Percentiles rank a stretch among this genome's conserved stretches.
These are phyloP conservation scores for Fusarium penzigii DNA, from an alignment of 2,329 filamentous ascomycete genomes.

Conservation along the genomic window DNA sequence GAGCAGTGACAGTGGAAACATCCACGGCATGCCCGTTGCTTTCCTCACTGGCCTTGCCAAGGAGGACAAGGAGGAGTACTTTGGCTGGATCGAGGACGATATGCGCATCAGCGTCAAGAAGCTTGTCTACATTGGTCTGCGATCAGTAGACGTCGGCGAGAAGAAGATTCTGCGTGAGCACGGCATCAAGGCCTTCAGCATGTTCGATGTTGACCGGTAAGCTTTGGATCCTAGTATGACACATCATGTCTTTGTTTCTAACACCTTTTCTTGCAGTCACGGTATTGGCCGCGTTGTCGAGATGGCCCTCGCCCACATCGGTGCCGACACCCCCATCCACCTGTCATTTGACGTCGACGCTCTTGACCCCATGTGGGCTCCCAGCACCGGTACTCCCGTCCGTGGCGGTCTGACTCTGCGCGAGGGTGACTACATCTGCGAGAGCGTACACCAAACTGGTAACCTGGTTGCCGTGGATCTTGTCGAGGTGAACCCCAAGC, in stretches of 20 bases:
- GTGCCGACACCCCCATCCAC: slow-evolving; percentile 92
- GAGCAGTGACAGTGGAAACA: slow-evolving; percentile 84
- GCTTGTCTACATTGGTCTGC: slow-evolving; percentile 93
- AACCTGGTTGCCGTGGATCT: slow-evolving; percentile 78
- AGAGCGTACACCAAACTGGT: slow-evolving; percentile 78
- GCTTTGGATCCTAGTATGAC: slow-evolving; percentile 22
- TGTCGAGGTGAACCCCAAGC: slow-evolving; percentile 77
- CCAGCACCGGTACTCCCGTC: slow-evolving; percentile 92
- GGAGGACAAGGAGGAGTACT: slow-evolving; percentile 75
- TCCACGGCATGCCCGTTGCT: slow-evolving; percentile 96
- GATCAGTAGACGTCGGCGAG: slow-evolving; percentile 91
- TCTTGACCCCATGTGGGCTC: slow-evolving; percentile 93
- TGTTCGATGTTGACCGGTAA: slow-evolving; percentile 95
- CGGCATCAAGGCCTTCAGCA: slow-evolving; percentile 93
- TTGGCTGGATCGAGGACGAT: slow-evolving; percentile 84
- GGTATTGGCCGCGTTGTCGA: slow-evolving; percentile 96
- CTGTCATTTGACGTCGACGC: slow-evolving; percentile 97
- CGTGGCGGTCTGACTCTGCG: slow-evolving; percentile 89
- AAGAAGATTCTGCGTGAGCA: slow-evolving; percentile 88
- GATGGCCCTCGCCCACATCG: slow-evolving; percentile 97
- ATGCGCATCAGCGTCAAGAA: slow-evolving; percentile 73
- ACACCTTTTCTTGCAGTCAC: slow-evolving; percentile 53
- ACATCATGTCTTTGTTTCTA: slow-evolving; percentile 1
- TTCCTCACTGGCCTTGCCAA: slow-evolving; percentile 85
- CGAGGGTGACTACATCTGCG: slow-evolving; percentile 96